phyloP scores from a whole-genome alignment of 805 yeast species.

The Wickerhamiella australiensis region DNA sequence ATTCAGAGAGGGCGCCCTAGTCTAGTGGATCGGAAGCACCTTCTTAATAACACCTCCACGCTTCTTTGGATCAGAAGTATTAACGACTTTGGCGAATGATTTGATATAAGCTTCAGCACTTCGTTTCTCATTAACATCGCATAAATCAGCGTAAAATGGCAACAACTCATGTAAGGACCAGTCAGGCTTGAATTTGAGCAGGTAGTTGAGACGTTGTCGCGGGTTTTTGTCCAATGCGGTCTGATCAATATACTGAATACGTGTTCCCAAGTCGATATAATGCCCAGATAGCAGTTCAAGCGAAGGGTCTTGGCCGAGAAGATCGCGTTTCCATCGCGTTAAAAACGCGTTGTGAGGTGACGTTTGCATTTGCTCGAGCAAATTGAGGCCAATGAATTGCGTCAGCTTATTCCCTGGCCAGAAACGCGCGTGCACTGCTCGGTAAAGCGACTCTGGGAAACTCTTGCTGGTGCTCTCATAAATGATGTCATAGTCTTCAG shows the following conservation, averaged over 20 bases:
- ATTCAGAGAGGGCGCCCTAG: too few species aligned
- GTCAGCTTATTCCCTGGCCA: constrained; percentile 32
- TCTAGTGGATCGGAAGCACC: not conserved
- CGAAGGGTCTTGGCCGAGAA: constrained; percentile 52
- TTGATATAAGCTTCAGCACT: constrained; percentile 6
- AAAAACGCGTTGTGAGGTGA: constrained; percentile 29
- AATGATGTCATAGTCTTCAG: not conserved
- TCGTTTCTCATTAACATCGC: constrained; percentile 1
- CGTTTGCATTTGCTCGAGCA: constrained; percentile 34
- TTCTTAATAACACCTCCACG: not conserved
- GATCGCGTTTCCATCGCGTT: constrained; percentile 24
- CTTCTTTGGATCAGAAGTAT: not conserved
- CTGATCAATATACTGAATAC: constrained; percentile 44
- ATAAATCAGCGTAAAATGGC: constrained; percentile 53
- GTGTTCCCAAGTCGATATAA: constrained; percentile 37
- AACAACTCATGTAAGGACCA: constrained; percentile 54
- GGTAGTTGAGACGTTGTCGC: constrained; percentile 36
- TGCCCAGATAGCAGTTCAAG: constrained; percentile 43
- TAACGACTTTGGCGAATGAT: constrained; percentile 7
- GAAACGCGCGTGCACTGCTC: constrained; percentile 44
- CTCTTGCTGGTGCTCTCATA: not conserved
- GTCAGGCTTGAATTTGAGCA: constrained; percentile 42
- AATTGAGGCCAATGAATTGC: constrained; percentile 52
- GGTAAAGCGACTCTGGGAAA: constrained; percentile 21
- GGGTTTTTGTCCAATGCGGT: constrained; percentile 38